Percentiles rank a stretch among this genome's conserved stretches.
phyloP scores from a whole-genome alignment of 2,329 filamentous ascomycete genomes.

The Aspergillus calidoustus region DNA sequence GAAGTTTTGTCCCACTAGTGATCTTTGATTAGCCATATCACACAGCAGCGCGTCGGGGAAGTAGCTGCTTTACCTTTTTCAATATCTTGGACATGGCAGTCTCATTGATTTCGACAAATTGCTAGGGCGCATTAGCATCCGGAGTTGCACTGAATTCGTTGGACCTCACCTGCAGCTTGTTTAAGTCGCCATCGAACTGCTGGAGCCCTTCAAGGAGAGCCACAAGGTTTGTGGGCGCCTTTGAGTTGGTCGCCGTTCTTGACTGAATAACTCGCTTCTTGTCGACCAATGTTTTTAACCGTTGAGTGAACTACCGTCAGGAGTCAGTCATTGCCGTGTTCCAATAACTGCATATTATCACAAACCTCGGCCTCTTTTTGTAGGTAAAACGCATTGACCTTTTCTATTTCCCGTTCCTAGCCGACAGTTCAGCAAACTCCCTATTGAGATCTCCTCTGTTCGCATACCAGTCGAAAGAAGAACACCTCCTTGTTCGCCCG shows the following conservation, averaged over 20 bases:
- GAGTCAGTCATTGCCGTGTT: conserved; percentile 3
- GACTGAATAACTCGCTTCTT: conserved; percentile 93
- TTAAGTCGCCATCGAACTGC: conserved; percentile 93
- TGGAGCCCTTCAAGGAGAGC: conserved; percentile 96
- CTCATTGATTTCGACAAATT: conserved; percentile 98
- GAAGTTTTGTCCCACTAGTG: conserved; percentile 94
- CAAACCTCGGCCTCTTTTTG: conserved; percentile 96
- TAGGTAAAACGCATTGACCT: conserved; percentile 96
- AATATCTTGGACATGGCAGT: conserved; percentile 98
- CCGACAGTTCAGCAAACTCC: conserved; percentile 15
- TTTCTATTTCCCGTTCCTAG: conserved; percentile 95
- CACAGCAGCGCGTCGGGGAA: neutral
- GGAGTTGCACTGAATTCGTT: neutral
- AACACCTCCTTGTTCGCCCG: conserved; percentile 98
- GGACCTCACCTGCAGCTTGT: conserved; percentile 74
- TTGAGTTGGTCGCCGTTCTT: conserved; percentile 74
- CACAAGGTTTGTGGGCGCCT: conserved; percentile 90
- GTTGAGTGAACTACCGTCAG: conserved; percentile 76
- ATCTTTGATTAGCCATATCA: conserved; percentile 26
- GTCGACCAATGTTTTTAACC: conserved; percentile 87
- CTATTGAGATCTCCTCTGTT: neutral
- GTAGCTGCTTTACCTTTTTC: conserved; percentile 70
- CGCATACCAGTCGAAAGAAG: conserved; percentile 89
- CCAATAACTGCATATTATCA: conserved; percentile 18
- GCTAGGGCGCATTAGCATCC: conserved; percentile 54